Base-by-base conservation (phyloP, 225 moss, liverwort and hornwort genomes). In the Marchantia paleacea region DNA sequence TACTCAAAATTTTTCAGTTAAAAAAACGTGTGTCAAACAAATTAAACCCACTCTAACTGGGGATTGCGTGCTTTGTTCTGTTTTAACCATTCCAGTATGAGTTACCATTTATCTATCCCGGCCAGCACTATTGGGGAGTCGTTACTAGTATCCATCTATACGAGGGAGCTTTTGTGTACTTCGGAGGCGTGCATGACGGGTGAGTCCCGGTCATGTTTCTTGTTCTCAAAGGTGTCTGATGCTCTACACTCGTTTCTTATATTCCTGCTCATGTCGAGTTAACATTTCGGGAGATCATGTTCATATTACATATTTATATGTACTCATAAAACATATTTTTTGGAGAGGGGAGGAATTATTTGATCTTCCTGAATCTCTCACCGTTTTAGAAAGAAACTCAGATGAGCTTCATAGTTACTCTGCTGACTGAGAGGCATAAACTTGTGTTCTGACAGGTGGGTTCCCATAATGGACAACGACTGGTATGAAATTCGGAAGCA, bases 121-220 rank as follows among this genome's bases (percentile, higher is more conserved):
- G 95, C 78, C 99, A 99, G 91, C 95, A 95, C 81, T 99, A 95
- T 71, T 93, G 88, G 89, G 97, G 93, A 77, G 83, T 90, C 72
- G 91, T 99, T 12, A 84, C 92, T 4, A 85, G 73, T 75, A 85
- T 99, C 77, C 83, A 55, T 79, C 81, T 95, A 8, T 99, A 99
- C 50, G 99, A 99, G 89, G 99, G 99, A 80, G 99, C 99, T 51
- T 95, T 95, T 82, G 87, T 99, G 31, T 89, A 90, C 83, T 92
- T 86, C 82, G 95, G 99, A 58, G 93, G 95, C 78, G 95, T 95
- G 78, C 94, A 99, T 85, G 99, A 99, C 80, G 99, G 93, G 95
- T 97, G 88, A 84, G 79, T 48, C 24, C 70, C 28, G 79, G 31
- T 39, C n/a, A 19, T 64, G 64, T 19, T 39, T 39, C 39, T 39